Evolutionary conservation across 306 rosid genomes (phyloP), one percentile per base, ranked within the genome.

Genomic region (Senna siamea): DNA sequence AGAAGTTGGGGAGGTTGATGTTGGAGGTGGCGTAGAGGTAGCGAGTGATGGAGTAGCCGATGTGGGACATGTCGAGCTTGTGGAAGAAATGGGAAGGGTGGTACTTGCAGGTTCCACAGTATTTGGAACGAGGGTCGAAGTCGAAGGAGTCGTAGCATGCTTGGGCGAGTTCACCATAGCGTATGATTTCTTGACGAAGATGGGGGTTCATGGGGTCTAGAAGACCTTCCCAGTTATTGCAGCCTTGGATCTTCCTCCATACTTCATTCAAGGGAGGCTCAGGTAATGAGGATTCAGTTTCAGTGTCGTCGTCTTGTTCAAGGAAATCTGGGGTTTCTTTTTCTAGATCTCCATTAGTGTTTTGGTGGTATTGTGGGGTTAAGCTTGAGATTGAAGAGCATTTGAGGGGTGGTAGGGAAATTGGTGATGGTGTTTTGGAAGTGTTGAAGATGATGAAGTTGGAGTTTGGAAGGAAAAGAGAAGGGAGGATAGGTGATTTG

Each of bases 21-120:
- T 90, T 86, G 6, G 93, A 90, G 4, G 96, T 90, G 6, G 93
- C 93, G 22, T 90, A 90, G 58, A 90, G 85, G 44, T 90, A 90
- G 4, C 92, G 80, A 7, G 56, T 90, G 63, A 90, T 82, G 51
- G 80, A 18, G 81, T 90, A 86, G 30, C 89, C 87, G 0, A 11
- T 13, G 7, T 78, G 28, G 0, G 70, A 57, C 84, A 83, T 73
- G 60, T 60, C 78, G 0, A 90, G 82, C 56, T 83, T 83, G 0
- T 79, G 50, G 52, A 88, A 90, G 81, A 90, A 86, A 2, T 79
- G 23, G 5, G 84, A n/a, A 0, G 89, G 80, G 17, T 73, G 87
- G 76, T 86, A 86, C 34, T 88, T 88, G 80, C 96, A 88, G 0
- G 90, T 88, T 20, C 93, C 93, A 20, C 93, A 90, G 56, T 88